Evolutionary conservation across 2,329 filamentous ascomycete species (phyloP).

Genomic region (Xylaria sp.): DNA sequence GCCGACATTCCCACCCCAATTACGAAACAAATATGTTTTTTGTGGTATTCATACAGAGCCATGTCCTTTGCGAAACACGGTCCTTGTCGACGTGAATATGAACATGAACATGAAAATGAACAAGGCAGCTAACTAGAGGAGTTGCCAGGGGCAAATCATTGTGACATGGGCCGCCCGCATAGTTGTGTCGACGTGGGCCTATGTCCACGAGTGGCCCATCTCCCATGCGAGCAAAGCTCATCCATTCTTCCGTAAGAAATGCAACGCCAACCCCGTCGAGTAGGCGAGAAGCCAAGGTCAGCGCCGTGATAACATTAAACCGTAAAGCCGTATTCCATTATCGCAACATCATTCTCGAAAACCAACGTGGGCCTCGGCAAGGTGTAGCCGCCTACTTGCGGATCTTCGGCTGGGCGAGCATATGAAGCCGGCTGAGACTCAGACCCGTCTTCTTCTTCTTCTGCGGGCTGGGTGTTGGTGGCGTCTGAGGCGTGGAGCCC

Average conservation of each 20-base stretch:
- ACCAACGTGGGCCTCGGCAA: not conserved
- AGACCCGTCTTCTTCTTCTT: slow-evolving; percentile 62
- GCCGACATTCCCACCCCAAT: not conserved
- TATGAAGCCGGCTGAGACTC: slow-evolving; percentile 64
- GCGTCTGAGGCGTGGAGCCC: slow-evolving; percentile 33
- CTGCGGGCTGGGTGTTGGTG: slow-evolving; percentile 49
- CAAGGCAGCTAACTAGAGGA: too few relatives aligned
- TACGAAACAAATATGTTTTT: slow-evolving; percentile 13
- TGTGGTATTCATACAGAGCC: slow-evolving; percentile 23
- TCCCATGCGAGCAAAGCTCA: not conserved
- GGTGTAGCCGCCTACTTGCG: slow-evolving; percentile 46
- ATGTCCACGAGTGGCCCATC: not conserved
- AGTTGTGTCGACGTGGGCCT: too few relatives aligned
- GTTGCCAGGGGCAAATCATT: too few relatives aligned
- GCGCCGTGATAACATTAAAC: slow-evolving; percentile 8
- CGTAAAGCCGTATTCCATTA: slow-evolving; percentile 8
- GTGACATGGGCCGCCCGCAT: too few relatives aligned
- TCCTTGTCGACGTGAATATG: slow-evolving; percentile 1
- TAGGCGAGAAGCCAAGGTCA: not conserved
- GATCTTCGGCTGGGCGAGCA: slow-evolving; percentile 65
- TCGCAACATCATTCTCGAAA: slow-evolving; percentile 2
- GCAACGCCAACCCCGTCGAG: not conserved
- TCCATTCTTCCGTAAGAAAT: not conserved
- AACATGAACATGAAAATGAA: not conserved
- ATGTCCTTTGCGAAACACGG: not conserved